Conservation (phyloP, 2,329 filamentous ascomycete genomes). For the Pleurostoma richardsiae region DNA sequence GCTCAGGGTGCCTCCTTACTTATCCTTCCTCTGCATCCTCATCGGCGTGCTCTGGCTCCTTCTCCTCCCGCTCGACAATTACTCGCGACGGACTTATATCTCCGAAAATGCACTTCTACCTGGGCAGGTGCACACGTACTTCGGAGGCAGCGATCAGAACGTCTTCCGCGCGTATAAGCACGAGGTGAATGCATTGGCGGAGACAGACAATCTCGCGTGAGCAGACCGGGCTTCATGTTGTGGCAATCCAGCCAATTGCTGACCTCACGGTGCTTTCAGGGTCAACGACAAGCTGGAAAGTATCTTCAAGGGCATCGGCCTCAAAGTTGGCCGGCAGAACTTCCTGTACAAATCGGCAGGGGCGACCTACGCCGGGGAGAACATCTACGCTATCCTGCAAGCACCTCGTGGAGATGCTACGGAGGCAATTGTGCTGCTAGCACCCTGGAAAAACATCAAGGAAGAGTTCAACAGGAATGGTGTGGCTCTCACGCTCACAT, state of each 20-base stretch:
- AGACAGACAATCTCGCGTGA: constrained; percentile 47
- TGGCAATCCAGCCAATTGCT: constrained; percentile 3
- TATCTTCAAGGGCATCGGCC: constrained; percentile 71
- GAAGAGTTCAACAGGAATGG: constrained; percentile 79
- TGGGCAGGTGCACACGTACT: constrained; percentile 96
- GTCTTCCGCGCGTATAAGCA: constrained; percentile 86
- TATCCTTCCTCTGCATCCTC: constrained; percentile 79
- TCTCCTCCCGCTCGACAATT: constrained; percentile 81
- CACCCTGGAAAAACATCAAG: constrained; percentile 80
- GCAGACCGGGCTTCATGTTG: background rate
- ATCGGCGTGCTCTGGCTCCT: constrained; percentile 88
- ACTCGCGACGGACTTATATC: constrained; percentile 90
- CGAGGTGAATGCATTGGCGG: constrained; percentile 65
- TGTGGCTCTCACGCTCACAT: constrained; percentile 76
- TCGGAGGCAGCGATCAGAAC: constrained; percentile 92
- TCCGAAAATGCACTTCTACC: constrained; percentile 95
- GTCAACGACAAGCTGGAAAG: constrained; percentile 68
- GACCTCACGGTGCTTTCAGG: constrained; percentile 22
- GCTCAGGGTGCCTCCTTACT: constrained; percentile 78
- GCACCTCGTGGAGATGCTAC: constrained; percentile 94
- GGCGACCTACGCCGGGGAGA: constrained; percentile 71
- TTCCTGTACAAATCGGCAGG: constrained; percentile 82
- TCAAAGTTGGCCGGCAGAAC: constrained; percentile 84
- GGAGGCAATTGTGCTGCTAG: constrained; percentile 90
- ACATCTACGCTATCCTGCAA: constrained; percentile 89